Base-by-base conservation (phyloP, 352 stramenopile genomes). In the Phytophthora podocarpi region DNA sequence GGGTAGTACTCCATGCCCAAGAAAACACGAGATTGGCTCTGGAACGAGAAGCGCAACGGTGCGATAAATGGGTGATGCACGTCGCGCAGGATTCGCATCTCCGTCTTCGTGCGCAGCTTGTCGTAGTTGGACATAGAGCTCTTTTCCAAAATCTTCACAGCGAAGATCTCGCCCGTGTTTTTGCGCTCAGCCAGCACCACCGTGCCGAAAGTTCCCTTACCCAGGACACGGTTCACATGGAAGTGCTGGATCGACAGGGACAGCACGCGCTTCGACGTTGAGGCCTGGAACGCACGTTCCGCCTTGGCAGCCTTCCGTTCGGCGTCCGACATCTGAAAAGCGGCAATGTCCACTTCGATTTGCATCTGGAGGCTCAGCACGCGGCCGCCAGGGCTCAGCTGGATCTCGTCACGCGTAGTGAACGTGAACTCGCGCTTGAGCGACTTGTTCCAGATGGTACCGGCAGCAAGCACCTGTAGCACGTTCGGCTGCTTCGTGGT, bases 141-240 rank as follows among this genome's bases (percentile, higher is more conserved):
- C 67, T 98, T 98, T 61, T 97, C 91, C 13, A 98, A 70, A 26
- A 98, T 95, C 67, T 98, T 98, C 61, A 98, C 89, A 3, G 91
- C 91, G 55, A 96, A 98, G 41, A 97, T 83, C 40, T 95, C 80
- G 30, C 87, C 85, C 11, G 81, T 92, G 42, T 88, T 95, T 68
- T 93, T 93, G 23, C 85, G 82, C 50, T 91, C 85, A 1, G 85
- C 82, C 16, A 95, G 62, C 34, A 95, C 85, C 11, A 95, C 95
- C 12, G 98, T 98, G 15, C 95, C 95, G 49, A 98, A 98, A 27
- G 91, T 96, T 24, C 95, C 95, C 65, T 98, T 98, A 18, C 95
- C 95, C 10, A 98, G 72, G 20, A 98, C 91, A 51, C 96, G 94
- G 34, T 98, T 92, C 27, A 98, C 87, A 36, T 98, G 83, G 69